Conservation (phyloP, 257 asterid genomes). For the Przewalskia tangutica region DNA sequence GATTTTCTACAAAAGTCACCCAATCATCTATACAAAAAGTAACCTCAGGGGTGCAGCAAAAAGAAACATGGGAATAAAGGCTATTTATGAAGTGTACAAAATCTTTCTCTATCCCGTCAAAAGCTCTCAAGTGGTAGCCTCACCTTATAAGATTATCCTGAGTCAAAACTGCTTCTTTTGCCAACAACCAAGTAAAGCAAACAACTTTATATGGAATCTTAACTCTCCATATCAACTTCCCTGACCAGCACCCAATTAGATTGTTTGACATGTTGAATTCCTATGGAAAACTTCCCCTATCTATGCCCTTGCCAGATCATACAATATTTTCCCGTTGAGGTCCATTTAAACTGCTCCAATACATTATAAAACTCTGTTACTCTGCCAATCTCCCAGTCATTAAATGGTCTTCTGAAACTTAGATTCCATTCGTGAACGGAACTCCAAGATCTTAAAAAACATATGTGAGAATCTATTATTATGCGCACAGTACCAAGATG, state of each 20-base stretch:
- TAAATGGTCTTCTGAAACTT: background rate
- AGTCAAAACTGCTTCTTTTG: background rate
- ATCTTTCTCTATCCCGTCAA: too few relatives aligned
- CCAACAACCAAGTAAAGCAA: background rate
- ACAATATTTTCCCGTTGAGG: background rate
- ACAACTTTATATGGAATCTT: background rate
- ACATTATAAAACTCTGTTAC: background rate
- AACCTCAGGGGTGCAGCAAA: too few relatives aligned
- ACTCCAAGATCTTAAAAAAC: background rate
- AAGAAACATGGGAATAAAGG: too few relatives aligned
- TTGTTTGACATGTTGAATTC: background rate
- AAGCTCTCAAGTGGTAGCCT: background rate
- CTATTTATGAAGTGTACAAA: too few relatives aligned
- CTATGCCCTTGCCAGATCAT: background rate
- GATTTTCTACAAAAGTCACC: too few relatives aligned
- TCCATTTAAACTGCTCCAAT: background rate
- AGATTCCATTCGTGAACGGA: background rate
- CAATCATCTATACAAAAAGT: too few relatives aligned
- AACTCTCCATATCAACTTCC: background rate
- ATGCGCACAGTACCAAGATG: background rate
- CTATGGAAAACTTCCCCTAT: background rate
- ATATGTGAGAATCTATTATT: background rate
- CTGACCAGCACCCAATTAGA: background rate
- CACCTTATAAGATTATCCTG: background rate
- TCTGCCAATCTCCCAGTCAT: background rate